A percentile compares a stretch with the other conserved stretches of the same genome.
Conservation (phyloP, 345 rosid genomes). For the Cardamine occulta region DNA sequence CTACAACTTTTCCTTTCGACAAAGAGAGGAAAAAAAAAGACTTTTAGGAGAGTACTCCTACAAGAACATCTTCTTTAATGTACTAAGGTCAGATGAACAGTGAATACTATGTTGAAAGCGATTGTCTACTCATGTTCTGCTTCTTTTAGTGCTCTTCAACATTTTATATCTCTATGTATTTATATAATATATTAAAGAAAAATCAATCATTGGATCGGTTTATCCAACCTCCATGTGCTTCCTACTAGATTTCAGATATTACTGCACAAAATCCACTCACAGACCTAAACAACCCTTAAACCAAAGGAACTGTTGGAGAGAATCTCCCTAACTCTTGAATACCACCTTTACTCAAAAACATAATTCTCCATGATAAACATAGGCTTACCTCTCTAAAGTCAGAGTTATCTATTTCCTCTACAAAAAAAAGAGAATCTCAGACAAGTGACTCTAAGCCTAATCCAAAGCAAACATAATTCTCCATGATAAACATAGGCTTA, state of each 20-base stretch:
- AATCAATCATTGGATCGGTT: conserved; percentile 44
- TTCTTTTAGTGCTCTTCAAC: conserved; percentile 45
- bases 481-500: background rate
- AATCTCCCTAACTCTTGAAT: background rate
- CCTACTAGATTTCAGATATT: background rate
- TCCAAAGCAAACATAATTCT: background rate
- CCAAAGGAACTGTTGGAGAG: background rate
- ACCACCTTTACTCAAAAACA: background rate
- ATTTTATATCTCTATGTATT: conserved; percentile 4
- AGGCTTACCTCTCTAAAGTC: conserved; percentile 5
- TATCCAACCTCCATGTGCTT: conserved; percentile 44
- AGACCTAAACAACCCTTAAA: conserved; percentile 5
- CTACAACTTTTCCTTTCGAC: conserved; percentile 18
- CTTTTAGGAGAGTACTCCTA: conserved; percentile 23
- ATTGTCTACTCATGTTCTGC: conserved; percentile 43
- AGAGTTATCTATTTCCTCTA: background rate
- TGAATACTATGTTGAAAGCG: conserved; percentile 41
- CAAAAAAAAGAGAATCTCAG: background rate
- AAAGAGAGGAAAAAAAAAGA: conserved; percentile 5
- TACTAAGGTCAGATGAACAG: conserved; percentile 47
- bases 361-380: background rate
- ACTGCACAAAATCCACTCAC: conserved; percentile 2
- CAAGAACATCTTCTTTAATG: conserved; percentile 36
- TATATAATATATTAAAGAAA: background rate
- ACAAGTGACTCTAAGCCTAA: background rate